Evolutionary conservation across 1,284 basidiomycete genomes (phyloP).

Genomic region (Vanrija humicola): DNA sequence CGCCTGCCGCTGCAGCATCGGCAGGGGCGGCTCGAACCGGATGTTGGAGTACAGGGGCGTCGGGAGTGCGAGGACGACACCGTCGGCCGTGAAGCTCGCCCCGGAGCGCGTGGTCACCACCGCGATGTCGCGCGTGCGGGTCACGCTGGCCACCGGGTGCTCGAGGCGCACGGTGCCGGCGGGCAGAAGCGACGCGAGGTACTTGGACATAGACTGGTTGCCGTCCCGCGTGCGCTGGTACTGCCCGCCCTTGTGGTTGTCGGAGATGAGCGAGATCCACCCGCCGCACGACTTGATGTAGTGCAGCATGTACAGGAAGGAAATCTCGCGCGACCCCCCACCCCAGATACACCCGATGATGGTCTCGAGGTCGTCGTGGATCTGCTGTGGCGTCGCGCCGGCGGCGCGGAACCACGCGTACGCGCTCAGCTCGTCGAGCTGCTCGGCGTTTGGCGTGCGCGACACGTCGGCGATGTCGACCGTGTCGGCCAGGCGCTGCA

Average conservation of each 20-base stretch:
- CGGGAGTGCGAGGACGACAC: conserved; percentile 1
- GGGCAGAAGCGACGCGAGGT: conserved; percentile 7
- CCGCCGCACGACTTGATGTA: conserved; percentile 2
- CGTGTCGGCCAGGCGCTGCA: neutral
- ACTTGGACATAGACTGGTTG: conserved; percentile 9
- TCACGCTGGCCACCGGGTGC: neutral
- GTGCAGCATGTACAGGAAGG: conserved; percentile 3
- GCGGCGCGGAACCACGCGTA: conserved; percentile 1
- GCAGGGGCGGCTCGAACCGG: conserved; percentile 7
- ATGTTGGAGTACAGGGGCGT: conserved; percentile 1
- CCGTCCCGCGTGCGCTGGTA: conserved; percentile 16
- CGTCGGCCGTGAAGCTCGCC: neutral
- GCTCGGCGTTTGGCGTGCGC: neutral
- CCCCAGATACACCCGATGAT: neutral
- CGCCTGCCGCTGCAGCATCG: neutral
- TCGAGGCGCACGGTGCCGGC: conserved; percentile 4
- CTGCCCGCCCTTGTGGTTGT: conserved; percentile 7
- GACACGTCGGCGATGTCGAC: conserved; percentile 5
- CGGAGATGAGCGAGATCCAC: neutral
- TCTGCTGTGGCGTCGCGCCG: neutral
- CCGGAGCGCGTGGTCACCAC: neutral
- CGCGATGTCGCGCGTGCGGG: neutral
- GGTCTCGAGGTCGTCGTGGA: neutral
- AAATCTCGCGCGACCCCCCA: conserved; percentile 2
- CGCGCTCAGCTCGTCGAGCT: conserved; percentile 1